Evolutionary conservation across 345 rosid genomes (phyloP).

Genomic region (Dipteronia dyeriana): DNA sequence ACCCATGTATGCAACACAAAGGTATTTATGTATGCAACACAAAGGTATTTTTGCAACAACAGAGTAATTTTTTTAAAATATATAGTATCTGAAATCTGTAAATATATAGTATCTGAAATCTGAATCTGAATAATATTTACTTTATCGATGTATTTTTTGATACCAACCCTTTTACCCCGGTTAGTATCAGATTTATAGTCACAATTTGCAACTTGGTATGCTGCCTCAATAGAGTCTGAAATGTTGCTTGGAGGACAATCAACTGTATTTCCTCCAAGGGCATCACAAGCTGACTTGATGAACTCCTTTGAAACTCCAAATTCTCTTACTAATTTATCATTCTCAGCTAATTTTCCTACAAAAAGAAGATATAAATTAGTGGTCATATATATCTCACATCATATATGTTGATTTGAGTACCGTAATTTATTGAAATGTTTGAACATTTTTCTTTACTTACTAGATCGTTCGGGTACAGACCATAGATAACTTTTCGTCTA

Average conservation of each 20-base stretch:
- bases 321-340: conserved; percentile 22
- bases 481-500: conserved; percentile 63
- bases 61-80: no score
- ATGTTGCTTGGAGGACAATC: conserved; percentile 10
- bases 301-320: conserved; percentile 55
- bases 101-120: no score
- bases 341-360: background rate
- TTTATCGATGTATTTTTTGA: no score
- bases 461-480: conserved; percentile 32
- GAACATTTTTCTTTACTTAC: conserved; percentile 3
- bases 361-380: no score
- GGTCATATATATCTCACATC: no score
- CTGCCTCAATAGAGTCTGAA: conserved; percentile 30
- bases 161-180: conserved; percentile 57
- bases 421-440: background rate
- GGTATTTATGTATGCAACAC: no score
- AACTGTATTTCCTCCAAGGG: conserved; percentile 38
- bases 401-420: conserved; percentile 2
- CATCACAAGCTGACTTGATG: conserved; percentile 32
- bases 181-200: conserved; percentile 43
- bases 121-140: no score
- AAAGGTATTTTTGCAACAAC: no score
- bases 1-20: no score
- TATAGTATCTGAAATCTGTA: no score
- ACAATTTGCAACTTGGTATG: conserved; percentile 44